These are phyloP conservation scores for Geosmithia putterillii DNA, from an alignment of 2,329 filamentous ascomycete species.

Conservation along the genomic window DNA sequence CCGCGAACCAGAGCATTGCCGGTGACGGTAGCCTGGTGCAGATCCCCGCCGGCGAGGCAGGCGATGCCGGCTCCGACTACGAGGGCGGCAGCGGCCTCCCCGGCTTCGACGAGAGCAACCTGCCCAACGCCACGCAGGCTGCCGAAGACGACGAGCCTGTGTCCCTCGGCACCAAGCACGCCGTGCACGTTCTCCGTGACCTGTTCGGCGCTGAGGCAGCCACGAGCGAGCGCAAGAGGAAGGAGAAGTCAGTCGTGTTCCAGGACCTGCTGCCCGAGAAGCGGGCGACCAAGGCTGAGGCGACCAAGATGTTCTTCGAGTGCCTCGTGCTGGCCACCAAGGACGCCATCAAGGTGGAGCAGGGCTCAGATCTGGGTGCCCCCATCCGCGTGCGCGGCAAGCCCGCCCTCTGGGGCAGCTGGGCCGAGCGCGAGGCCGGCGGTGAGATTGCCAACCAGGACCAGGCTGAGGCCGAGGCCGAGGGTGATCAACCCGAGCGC, in stretches of 20 bases:
- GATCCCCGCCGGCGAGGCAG: conserved; percentile 13
- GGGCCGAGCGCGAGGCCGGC: conserved; percentile 70
- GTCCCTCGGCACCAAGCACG: conserved; percentile 85
- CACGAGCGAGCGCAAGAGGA: conserved; percentile 57
- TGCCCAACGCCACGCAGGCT: conserved; percentile 54
- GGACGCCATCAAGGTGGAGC: conserved; percentile 94
- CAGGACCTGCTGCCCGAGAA: conserved; percentile 80
- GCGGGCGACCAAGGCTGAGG: conserved; percentile 73
- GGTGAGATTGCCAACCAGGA: conserved; percentile 45
- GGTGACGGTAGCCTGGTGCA: conserved; percentile 34
- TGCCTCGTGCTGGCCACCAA: conserved; percentile 92
- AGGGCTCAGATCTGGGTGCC: conserved; percentile 63
- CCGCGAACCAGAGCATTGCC: conserved; percentile 38
- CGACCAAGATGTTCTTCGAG: conserved; percentile 99
- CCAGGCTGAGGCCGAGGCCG: conserved; percentile 19
- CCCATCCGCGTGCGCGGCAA: conserved; percentile 80
- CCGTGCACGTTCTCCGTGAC: conserved; percentile 86
- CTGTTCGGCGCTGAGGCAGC: conserved; percentile 67
- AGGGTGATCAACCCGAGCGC: conserved; percentile 4
- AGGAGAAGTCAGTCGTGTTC: conserved; percentile 70
- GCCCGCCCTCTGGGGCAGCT: conserved; percentile 90
- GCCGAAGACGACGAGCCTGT: conserved; percentile 63
- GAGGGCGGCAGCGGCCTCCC: conserved; percentile 36
- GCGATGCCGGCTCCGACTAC: conserved; percentile 15
- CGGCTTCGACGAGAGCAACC: conserved; percentile 68